These are phyloP conservation scores for Wickerhamiella sergipiensis DNA, from an alignment of 805 yeast genomes.

Conservation along the genomic window DNA sequence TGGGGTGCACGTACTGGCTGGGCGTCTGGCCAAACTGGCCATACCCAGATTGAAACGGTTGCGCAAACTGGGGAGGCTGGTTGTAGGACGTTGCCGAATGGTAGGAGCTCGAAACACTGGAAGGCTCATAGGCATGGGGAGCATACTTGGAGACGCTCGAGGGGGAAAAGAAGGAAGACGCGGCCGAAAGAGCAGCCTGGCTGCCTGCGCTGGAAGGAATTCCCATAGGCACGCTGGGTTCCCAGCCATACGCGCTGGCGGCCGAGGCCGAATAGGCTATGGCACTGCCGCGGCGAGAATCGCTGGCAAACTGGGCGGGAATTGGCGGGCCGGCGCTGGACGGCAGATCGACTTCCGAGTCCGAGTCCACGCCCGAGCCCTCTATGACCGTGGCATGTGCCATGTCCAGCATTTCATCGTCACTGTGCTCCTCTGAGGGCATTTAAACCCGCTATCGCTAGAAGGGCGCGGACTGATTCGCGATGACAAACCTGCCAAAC, in stretches of 20 bases:
- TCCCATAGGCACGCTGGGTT: neutral
- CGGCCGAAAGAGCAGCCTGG: conserved; percentile 9
- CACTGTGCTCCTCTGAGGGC: conserved; percentile 7
- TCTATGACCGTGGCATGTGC: conserved; percentile 18
- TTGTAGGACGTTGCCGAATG: conserved; percentile 9
- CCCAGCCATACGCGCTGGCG: neutral
- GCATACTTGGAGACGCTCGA: conserved; percentile 17
- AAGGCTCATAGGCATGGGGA: conserved; percentile 20
- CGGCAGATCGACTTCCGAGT: neutral
- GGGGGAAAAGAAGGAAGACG: conserved; percentile 19
- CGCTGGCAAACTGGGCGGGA: neutral
- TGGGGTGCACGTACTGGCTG: neutral
- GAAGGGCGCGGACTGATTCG: neutral
- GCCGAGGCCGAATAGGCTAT: conserved; percentile 3
- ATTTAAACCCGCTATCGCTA: neutral
- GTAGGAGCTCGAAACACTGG: conserved; percentile 18
- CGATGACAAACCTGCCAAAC: neutral
- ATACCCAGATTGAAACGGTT: neutral
- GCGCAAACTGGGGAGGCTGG: neutral
- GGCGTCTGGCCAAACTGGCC: neutral
- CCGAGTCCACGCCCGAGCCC: conserved; percentile 14
- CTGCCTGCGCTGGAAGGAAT: neutral
- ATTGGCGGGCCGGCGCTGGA: conserved; percentile 1
- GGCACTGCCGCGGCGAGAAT: neutral
- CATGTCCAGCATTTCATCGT: conserved; percentile 12